These are phyloP conservation scores for Malbranchea cinnamomea DNA, from an alignment of 2,329 filamentous ascomycete species.

Conservation along the genomic window DNA sequence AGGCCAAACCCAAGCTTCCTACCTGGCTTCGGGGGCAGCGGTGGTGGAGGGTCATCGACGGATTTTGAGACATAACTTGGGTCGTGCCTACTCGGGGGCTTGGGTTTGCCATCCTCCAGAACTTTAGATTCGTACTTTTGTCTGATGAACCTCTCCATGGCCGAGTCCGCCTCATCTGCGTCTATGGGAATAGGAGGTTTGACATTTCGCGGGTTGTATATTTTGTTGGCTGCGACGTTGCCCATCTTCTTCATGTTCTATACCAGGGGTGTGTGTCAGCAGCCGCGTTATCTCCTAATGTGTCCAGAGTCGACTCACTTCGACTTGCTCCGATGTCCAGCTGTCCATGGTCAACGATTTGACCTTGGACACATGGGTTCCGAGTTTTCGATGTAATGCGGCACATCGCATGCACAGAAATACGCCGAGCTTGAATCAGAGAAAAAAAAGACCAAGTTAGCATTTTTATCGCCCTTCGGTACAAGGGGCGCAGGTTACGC, in stretches of 20 bases:
- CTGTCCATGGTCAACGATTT: conserved; percentile 98
- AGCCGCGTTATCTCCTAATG: background rate
- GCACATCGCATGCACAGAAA: conserved; percentile 98
- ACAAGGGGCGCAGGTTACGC: no score
- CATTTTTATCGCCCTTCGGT: conserved; percentile 9
- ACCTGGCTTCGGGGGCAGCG: conserved; percentile 44
- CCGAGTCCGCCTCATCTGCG: conserved; percentile 79
- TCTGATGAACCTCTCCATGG: conserved; percentile 89
- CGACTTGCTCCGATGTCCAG: conserved; percentile 90
- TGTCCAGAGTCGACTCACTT: conserved; percentile 53
- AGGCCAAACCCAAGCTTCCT: conserved; percentile 49
- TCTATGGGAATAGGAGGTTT: conserved; percentile 77
- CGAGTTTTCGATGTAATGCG: conserved; percentile 84
- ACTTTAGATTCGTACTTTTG: conserved; percentile 72
- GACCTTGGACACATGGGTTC: conserved; percentile 96
- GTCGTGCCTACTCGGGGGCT: conserved; percentile 36
- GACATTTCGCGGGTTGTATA: conserved; percentile 74
- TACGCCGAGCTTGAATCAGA: conserved; percentile 72
- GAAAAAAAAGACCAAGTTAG: conserved; percentile 5
- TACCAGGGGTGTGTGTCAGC: conserved; percentile 9
- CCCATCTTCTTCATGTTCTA: conserved; percentile 91
- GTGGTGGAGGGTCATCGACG: conserved; percentile 41
- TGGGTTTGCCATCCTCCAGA: conserved; percentile 32
- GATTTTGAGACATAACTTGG: conserved; percentile 39
- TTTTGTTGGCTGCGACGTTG: conserved; percentile 71